These are phyloP conservation scores for Aspergillus panamensis DNA, from an alignment of 495 filamentous ascomycete species.

Conservation along the genomic window DNA sequence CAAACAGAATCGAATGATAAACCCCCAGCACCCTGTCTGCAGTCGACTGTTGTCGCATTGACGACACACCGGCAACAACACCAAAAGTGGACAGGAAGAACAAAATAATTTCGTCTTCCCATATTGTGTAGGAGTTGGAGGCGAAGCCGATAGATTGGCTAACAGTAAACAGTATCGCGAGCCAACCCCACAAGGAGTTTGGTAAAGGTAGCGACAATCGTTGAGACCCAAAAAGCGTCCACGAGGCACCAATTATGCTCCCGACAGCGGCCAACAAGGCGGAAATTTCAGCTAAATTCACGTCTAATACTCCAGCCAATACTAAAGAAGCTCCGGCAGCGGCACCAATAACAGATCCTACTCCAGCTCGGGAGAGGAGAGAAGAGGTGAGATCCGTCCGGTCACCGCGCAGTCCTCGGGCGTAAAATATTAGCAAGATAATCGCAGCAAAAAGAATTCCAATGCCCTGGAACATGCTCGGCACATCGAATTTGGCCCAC, in stretches of 20 bases:
- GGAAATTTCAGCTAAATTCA: constrained; percentile 28
- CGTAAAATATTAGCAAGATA: constrained; percentile 64
- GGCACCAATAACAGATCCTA: constrained; percentile 43
- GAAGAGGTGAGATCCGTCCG: constrained; percentile 49
- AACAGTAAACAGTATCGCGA: constrained; percentile 74
- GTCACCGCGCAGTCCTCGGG: constrained; percentile 54
- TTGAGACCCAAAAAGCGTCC: constrained; percentile 49
- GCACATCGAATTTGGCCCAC: constrained; percentile 88
- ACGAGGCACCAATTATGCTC: constrained; percentile 59
- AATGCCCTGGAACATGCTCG: constrained; percentile 79
- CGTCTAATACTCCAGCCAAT: constrained; percentile 25
- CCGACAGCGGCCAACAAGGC: constrained; percentile 54
- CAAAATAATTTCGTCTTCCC: constrained; percentile 94
- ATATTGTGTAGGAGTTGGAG: constrained; percentile 97
- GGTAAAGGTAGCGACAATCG: constrained; percentile 61
- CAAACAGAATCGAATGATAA: constrained; percentile 81
- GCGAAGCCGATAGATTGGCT: constrained; percentile 87
- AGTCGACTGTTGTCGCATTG: constrained; percentile 61
- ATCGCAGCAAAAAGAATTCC: constrained; percentile 64
- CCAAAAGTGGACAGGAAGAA: constrained; percentile 92
- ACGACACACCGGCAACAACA: constrained; percentile 63
- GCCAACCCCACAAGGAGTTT: constrained; percentile 79
- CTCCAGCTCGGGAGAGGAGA: constrained; percentile 43
- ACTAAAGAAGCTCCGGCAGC: constrained; percentile 27
- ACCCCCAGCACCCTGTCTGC: constrained; percentile 68